Evolutionary conservation across 176 grass and related monocot genomes (phyloP).

Genomic region (Paspalum notatum): DNA sequence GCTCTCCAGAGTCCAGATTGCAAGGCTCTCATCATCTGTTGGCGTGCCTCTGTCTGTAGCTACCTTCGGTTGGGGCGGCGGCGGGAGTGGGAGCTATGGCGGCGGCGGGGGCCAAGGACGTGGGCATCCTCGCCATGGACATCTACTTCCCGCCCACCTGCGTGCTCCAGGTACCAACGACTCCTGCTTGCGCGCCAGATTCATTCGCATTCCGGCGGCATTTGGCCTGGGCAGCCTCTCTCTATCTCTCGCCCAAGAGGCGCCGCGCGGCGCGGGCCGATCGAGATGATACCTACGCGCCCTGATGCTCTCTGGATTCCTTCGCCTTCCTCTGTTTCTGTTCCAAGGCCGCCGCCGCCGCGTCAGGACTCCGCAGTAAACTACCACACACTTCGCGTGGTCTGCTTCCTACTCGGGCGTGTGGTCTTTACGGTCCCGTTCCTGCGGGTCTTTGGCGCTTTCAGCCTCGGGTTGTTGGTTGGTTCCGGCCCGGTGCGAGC

Average conservation of each 20-base stretch:
- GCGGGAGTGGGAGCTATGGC: constrained; percentile 42
- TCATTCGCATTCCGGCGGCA: background rate
- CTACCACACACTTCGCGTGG: constrained; percentile 22
- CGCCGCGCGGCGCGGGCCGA: background rate
- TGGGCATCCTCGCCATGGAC: constrained; percentile 91
- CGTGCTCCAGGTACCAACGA: constrained; percentile 64
- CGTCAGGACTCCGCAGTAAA: too few species aligned
- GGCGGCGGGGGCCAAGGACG: constrained; percentile 54
- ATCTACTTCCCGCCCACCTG: constrained; percentile 92
- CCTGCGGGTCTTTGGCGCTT: background rate
- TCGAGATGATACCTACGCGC: too few species aligned
- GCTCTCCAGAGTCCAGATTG: background rate
- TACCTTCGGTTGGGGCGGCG: background rate
- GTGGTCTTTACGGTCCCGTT: background rate
- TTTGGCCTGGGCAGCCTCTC: background rate
- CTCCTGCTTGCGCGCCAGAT: background rate
- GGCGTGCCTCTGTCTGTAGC: background rate
- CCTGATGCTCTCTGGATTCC: too few species aligned
- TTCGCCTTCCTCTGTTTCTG: too few species aligned
- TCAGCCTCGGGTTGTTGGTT: background rate
- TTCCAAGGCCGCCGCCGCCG: too few species aligned
- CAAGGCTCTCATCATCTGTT: background rate
- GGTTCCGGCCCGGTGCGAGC: too few species aligned
- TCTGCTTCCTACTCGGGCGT: background rate
- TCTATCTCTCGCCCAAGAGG: background rate